phyloP scores from a whole-genome alignment of 768 basidiomycete genomes.

The Agaricus subrufescens region DNA sequence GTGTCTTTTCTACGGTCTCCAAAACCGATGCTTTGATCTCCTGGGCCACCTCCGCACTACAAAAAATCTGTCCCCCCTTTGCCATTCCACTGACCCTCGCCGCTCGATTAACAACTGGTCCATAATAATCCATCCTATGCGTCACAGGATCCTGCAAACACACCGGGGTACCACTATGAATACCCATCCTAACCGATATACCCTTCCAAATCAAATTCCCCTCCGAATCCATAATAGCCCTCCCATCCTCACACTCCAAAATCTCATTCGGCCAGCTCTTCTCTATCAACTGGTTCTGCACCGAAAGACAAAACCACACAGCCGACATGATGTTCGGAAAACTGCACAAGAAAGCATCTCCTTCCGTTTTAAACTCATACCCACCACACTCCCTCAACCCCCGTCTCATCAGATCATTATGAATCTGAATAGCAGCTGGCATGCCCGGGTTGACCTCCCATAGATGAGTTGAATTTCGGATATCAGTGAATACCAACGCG shows the following conservation, averaged over 20 bases:
- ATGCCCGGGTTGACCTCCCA: conserved; percentile 98
- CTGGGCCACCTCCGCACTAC: conserved; percentile 80
- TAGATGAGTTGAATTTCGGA: conserved; percentile 91
- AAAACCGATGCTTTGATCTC: conserved; percentile 69
- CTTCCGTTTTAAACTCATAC: conserved; percentile 99
- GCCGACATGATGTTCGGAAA: conserved; percentile 88
- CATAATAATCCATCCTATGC: conserved; percentile 96
- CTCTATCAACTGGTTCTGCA: conserved; percentile 77
- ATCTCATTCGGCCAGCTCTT: conserved; percentile 93
- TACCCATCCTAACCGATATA: conserved; percentile 93
- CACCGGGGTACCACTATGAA: conserved; percentile 86
- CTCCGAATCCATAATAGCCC: conserved; percentile 62
- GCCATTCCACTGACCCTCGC: conserved; percentile 81
- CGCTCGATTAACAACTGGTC: conserved; percentile 92
- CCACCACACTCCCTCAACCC: conserved; percentile 88
- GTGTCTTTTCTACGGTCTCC: conserved; percentile 52
- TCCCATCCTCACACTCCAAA: conserved; percentile 88
- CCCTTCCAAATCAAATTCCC: conserved; percentile 78
- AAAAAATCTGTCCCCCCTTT: conserved; percentile 91
- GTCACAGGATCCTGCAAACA: conserved; percentile 92
- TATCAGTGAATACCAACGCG: conserved; percentile 96
- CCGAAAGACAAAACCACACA: conserved; percentile 84
- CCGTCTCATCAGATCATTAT: conserved; percentile 83
- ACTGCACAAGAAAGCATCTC: conserved; percentile 98
- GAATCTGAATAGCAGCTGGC: conserved; percentile 87